These are phyloP conservation scores for Lentinula boryana DNA, from an alignment of 768 basidiomycete genomes.

Conservation along the genomic window DNA sequence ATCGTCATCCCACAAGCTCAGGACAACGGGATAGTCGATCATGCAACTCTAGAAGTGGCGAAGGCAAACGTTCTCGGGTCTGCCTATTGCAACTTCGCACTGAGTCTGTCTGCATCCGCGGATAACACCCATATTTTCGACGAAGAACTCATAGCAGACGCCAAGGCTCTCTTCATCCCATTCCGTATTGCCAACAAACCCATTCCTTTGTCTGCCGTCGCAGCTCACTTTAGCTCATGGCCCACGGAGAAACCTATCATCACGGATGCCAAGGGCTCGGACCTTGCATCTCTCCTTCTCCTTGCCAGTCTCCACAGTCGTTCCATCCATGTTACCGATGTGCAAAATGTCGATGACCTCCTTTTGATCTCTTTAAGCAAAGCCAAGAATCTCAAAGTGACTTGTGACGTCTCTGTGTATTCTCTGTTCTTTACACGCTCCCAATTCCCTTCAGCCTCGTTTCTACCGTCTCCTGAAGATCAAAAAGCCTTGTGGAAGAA, in stretches of 20 bases:
- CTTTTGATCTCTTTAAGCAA: slow-evolving; percentile 91
- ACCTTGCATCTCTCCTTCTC: slow-evolving; percentile 88
- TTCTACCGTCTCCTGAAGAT: slow-evolving; percentile 69
- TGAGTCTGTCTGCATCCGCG: slow-evolving; percentile 71
- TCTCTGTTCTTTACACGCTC: slow-evolving; percentile 82
- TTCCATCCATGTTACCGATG: slow-evolving; percentile 86
- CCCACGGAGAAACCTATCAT: slow-evolving; percentile 88
- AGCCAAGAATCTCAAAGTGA: slow-evolving; percentile 87
- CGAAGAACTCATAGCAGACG: slow-evolving; percentile 74
- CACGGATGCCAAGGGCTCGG: slow-evolving; percentile 87
- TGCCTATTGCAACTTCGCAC: slow-evolving; percentile 84
- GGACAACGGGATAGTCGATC: slow-evolving; percentile 59
- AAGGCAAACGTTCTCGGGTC: slow-evolving; percentile 54
- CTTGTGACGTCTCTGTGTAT: slow-evolving; percentile 93
- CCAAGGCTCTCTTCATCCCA: slow-evolving; percentile 84
- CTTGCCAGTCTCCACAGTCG: slow-evolving; percentile 90
- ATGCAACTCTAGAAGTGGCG: slow-evolving; percentile 60
- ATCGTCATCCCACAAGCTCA: slow-evolving; percentile 72
- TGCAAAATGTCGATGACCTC: slow-evolving; percentile 81
- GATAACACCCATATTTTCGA: slow-evolving; percentile 58
- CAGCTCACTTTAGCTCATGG: slow-evolving; percentile 88
- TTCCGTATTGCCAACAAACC: slow-evolving; percentile 45
- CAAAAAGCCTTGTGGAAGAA: slow-evolving; percentile 85
- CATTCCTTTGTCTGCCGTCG: slow-evolving; percentile 66
- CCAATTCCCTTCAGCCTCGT: slow-evolving; percentile 58